These are phyloP conservation scores for Phaffia tasmanica DNA, from an alignment of 768 basidiomycete genomes.

Conservation along the genomic window DNA sequence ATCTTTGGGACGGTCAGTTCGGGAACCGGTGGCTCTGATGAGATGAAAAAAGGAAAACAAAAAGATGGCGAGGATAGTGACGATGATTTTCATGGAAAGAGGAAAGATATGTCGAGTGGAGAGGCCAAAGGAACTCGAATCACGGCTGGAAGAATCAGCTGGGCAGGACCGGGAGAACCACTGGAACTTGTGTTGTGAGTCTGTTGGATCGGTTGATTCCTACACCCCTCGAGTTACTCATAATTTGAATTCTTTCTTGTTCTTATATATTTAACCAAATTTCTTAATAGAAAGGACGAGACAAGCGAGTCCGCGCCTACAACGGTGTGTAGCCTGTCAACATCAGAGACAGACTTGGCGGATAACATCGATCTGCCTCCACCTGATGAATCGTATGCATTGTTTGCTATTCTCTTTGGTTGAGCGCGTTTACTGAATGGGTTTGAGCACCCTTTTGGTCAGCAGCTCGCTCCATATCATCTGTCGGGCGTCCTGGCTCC, in stretches of 20 bases:
- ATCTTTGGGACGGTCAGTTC: slow-evolving; percentile 61
- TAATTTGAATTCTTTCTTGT: background rate
- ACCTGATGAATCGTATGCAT: slow-evolving; percentile 49
- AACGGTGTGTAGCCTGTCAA: slow-evolving; percentile 39
- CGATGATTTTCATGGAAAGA: slow-evolving; percentile 38
- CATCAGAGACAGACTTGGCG: slow-evolving; percentile 70
- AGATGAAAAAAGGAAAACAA: slow-evolving; percentile 40
- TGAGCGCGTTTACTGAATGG: background rate
- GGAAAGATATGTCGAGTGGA: slow-evolving; percentile 31
- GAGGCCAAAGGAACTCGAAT: slow-evolving; percentile 41
- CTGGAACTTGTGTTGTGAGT: slow-evolving; percentile 67
- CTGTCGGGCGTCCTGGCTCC: slow-evolving; percentile 72
- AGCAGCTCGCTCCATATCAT: slow-evolving; percentile 65
- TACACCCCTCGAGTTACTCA: slow-evolving; percentile 4
- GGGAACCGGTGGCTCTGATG: background rate
- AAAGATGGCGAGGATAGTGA: slow-evolving; percentile 40
- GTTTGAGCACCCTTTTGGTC: background rate
- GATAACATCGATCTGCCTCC: slow-evolving; percentile 59
- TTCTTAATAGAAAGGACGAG: slow-evolving; percentile 45
- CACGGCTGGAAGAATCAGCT: slow-evolving; percentile 77
- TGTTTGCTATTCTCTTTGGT: background rate
- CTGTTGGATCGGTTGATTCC: background rate
- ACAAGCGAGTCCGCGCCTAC: slow-evolving; percentile 30
- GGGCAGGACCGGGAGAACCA: slow-evolving; percentile 64
- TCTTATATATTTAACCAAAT: too few species aligned